Base-by-base conservation (phyloP, 345 rosid genomes). In the Carallia brachiata region DNA sequence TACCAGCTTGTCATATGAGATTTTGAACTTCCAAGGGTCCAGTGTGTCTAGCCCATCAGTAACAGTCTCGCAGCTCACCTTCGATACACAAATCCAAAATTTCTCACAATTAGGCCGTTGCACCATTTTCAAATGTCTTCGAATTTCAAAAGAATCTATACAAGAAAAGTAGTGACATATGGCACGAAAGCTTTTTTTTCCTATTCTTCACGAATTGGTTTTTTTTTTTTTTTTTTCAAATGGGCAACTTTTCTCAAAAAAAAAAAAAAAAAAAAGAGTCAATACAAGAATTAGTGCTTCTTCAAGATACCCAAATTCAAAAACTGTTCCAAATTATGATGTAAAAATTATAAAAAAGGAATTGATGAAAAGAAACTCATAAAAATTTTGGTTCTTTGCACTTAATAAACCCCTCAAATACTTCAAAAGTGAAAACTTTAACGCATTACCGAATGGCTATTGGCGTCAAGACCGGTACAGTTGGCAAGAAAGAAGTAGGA, bases 21-120 rank as follows among this genome's bases (percentile, higher is more conserved):
- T 69, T 56, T 81, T 84, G 56, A 92, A 95, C 78, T 85, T 90
- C 97, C 93, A 83, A 2, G 97, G 93, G 37, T 83, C 80, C 73
- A 86, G 61, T 12, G 85, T 75, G 67, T 63, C 52, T 52, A 30
- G 61, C 30, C 86, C 93, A 73, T 85, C 96, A n/a, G 91, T 85
- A 36, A 86, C 77, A 36, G 97, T 91, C 89, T 92, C 86, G 60
- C 97, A 95, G 1, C 82, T 85, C 78, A 95, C 92, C 97, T 94
- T 76, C 72, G 70, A 36, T 31, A 12, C 40, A 30, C 6, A 56
- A 48, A 48, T 68, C 36, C 36, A n/a, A 64, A 71, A 77, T 7
- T 23, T 61, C 60, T 40, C 36, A 56, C 4, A 58, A 61, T 57
- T 13, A 27, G 23, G 15, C 0, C 60, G 17, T 3, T 59, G 2